Percentiles rank a stretch among this genome's conserved stretches.
Conservation (phyloP, 345 rosid species). For the Cardiospermum halicacabum region DNA sequence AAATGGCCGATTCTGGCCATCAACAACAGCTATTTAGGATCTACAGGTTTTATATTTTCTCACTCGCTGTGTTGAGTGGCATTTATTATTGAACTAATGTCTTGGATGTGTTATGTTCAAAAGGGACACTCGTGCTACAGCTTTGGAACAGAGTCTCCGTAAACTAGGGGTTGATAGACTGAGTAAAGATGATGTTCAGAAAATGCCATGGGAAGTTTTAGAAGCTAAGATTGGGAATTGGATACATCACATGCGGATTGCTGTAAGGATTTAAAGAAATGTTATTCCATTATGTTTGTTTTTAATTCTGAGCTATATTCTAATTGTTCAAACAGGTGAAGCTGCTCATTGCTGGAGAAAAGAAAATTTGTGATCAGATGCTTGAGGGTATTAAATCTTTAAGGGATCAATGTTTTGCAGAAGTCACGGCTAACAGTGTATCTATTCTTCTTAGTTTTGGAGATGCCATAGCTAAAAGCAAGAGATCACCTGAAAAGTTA, state of each 20-base stretch:
- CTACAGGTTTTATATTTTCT: conserved; percentile 46
- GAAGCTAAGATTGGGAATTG: conserved; percentile 97
- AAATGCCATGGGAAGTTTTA: conserved; percentile 97
- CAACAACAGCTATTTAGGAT: conserved; percentile 80
- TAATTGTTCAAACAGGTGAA: conserved; percentile 63
- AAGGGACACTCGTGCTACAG: conserved; percentile 89
- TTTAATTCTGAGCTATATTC: conserved; percentile 2
- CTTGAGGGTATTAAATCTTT: conserved; percentile 68
- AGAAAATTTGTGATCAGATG: conserved; percentile 82
- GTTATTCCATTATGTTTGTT: neutral
- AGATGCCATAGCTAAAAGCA: conserved; percentile 95
- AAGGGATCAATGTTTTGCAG: conserved; percentile 82
- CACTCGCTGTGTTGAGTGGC: too few species aligned
- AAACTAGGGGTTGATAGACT: conserved; percentile 95
- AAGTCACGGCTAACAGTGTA: conserved; percentile 77
- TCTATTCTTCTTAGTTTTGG: conserved; percentile 88
- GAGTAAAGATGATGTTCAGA: conserved; percentile 94
- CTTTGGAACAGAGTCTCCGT: conserved; percentile 79
- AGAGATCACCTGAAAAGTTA: conserved; percentile 91
- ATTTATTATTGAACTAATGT: too few species aligned
- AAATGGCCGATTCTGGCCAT: conserved; percentile 88
- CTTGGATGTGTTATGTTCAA: too few species aligned
- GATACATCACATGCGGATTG: conserved; percentile 94
- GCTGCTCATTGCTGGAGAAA: conserved; percentile 80
- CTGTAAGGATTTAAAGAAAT: conserved; percentile 43